Evolutionary conservation across 208 protist genomes (phyloP), one percentile per base, ranked within the genome.

Genomic region (Acanthamoeba pearcei): DNA sequence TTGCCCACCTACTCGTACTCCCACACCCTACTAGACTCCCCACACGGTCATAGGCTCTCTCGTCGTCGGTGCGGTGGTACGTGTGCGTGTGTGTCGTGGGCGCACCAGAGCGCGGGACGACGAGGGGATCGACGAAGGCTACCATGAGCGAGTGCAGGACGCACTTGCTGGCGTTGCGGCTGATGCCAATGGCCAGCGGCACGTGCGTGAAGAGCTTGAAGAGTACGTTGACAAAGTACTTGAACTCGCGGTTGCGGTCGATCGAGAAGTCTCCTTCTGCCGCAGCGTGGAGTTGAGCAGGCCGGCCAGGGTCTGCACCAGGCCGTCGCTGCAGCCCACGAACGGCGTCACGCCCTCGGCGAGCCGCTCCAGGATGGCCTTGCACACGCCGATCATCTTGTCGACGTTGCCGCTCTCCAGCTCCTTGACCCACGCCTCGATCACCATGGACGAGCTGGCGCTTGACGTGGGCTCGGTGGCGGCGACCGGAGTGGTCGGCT

Each of bases 201-300:
- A 17, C 19, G 2, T 94, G 90, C 6, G n/a, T 32, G 24, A 94
- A 94, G 42, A 94, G 17, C 90, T 94, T 94, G 90, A 94, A 82
- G 68, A 94, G 38, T 5, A 82, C 64, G 70, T 94, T 94, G 22
- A 94, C 53, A 60, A 94, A 62, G 55, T 94, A 94, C 55, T 94
- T 94, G 55, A 76, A 94, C 53, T 94, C 68, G 6, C 90, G 35
- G 51, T 78, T 85, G 15, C 27, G 57, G 90, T 85, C 90, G 15
- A 60, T 29, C 1, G 90, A 57, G 3, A 94, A 94, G 35, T 53
- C 32, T 53, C 32, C 46, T 24, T 19, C 68, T 94, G 64, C 22
- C 72, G 42, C 22, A 94, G 64, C 46, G 62, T 85, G n/a, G 62
- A 38, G 35, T 83, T 38, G 53, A 94, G 72, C 35, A 66, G 90